A percentile compares a stretch with the other conserved stretches of the same genome.
Conservation (phyloP, 257 asterid species). For the Verbena officinalis region DNA sequence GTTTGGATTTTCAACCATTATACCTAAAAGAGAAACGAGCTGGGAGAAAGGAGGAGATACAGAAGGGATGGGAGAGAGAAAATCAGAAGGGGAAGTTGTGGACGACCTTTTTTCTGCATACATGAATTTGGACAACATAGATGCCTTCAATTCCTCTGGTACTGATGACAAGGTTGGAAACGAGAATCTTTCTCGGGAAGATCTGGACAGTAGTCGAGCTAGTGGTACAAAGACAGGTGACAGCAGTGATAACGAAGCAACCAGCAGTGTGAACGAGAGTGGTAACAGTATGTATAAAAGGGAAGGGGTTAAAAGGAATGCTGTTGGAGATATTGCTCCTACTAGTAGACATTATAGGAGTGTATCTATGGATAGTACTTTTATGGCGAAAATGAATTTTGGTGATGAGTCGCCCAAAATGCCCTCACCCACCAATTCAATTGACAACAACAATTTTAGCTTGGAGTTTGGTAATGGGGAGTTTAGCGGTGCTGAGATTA, state of each 20-base stretch:
- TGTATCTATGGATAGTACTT: slow-evolving; percentile 60
- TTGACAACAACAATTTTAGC: slow-evolving; percentile 50
- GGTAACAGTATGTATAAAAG: slow-evolving; percentile 46
- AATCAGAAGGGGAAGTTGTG: slow-evolving; percentile 58
- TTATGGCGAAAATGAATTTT: slow-evolving; percentile 55
- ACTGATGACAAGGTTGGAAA: slow-evolving; percentile 66
- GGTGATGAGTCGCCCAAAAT: slow-evolving; percentile 54
- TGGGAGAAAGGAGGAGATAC: slow-evolving; percentile 55
- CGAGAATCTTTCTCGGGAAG: slow-evolving; percentile 52
- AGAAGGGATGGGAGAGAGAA: slow-evolving; percentile 67
- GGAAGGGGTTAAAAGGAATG: slow-evolving; percentile 58
- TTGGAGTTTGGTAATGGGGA: slow-evolving; percentile 68
- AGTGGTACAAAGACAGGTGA: slow-evolving; percentile 49
- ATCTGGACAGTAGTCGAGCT: slow-evolving; percentile 63
- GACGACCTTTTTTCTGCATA: slow-evolving; percentile 64
- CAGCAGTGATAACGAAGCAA: slow-evolving; percentile 66
- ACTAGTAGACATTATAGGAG: slow-evolving; percentile 61
- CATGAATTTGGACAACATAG: slow-evolving; percentile 62
- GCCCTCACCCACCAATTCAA: slow-evolving; percentile 53
- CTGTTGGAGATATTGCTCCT: slow-evolving; percentile 61
- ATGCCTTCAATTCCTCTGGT: slow-evolving; percentile 61
- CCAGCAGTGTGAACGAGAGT: slow-evolving; percentile 61
- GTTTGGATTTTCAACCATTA: slow-evolving; percentile 49
- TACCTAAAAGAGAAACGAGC: slow-evolving; percentile 55
- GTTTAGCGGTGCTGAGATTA: slow-evolving; percentile 63